phyloP scores from a whole-genome alignment of 768 basidiomycete species.

The Kwoniella mangroviensis region DNA sequence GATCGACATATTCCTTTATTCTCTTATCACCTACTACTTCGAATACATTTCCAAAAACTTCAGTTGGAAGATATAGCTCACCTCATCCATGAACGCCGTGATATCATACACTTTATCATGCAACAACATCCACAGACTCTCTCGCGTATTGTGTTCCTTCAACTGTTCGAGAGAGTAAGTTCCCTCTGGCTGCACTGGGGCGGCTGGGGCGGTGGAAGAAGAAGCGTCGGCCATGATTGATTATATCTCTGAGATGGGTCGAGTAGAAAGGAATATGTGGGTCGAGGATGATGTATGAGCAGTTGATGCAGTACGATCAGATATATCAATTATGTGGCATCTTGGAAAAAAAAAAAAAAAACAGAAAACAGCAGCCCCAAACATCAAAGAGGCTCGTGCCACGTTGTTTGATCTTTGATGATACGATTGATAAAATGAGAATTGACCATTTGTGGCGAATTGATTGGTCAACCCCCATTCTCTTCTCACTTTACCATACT shows the following conservation, averaged over 20 bases:
- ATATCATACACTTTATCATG: constrained; percentile 92
- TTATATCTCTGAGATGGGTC: not conserved
- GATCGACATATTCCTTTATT: too few relatives aligned
- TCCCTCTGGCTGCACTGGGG: constrained; percentile 15
- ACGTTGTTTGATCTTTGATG: constrained; percentile 11
- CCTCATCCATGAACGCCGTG: constrained; percentile 94
- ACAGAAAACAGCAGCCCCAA: not conserved
- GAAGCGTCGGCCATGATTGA: constrained; percentile 10
- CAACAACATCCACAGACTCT: constrained; percentile 78
- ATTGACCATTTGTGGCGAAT: constrained; percentile 31
- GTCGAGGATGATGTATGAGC: too few relatives aligned
- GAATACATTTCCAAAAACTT: too few relatives aligned
- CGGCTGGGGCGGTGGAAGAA: not conserved
- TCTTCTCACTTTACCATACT: not conserved
- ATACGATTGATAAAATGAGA: not conserved
- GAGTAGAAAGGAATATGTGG: too few relatives aligned
- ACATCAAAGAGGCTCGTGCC: constrained; percentile 21
- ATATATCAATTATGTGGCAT: not conserved
- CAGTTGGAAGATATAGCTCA: too few relatives aligned
- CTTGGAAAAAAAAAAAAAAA: too few relatives aligned
- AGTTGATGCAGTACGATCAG: too few relatives aligned
- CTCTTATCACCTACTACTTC: too few relatives aligned
- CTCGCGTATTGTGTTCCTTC: constrained; percentile 73
- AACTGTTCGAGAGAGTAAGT: constrained; percentile 69
- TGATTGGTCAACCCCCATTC: constrained; percentile 18